Evolutionary conservation across 805 yeast species (phyloP).

Genomic region (Saccharomycopsis fodiens): DNA sequence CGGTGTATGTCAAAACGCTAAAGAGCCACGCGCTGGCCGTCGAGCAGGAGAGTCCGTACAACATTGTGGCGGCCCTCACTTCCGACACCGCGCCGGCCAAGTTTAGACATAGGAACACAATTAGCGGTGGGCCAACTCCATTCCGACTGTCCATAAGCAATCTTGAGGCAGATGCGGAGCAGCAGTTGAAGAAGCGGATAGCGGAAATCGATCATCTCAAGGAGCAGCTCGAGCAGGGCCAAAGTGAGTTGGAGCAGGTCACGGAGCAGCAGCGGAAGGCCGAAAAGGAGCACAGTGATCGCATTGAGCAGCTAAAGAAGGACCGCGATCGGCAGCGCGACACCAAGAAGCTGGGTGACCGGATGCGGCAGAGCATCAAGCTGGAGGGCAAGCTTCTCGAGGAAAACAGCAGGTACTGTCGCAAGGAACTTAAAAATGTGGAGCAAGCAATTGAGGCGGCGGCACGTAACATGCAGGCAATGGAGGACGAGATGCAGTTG

Average conservation of each 20-base stretch:
- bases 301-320: constrained; percentile 1
- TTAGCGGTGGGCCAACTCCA: constrained; percentile 1
- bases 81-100: not conserved
- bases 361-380: constrained; percentile 14
- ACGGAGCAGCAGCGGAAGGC: constrained; percentile 12
- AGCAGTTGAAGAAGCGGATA: not conserved
- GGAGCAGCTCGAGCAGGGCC: constrained; percentile 13
- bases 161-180: not conserved
- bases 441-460: constrained; percentile 1
- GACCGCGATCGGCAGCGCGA: constrained; percentile 15
- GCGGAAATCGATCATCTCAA: constrained; percentile 14
- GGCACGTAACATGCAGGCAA: constrained; percentile 1
- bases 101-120: constrained; percentile 9
- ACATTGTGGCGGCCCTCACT: constrained; percentile 14
- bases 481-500: constrained; percentile 6
- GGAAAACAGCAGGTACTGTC: constrained; percentile 10
- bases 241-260: constrained; percentile 12
- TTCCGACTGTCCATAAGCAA: constrained; percentile 2
- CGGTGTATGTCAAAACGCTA: constrained; percentile 18
- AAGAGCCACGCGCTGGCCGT: constrained; percentile 2
- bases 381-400: constrained; percentile 15
- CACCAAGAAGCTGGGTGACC: constrained; percentile 13
- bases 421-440: constrained; percentile 10
- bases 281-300: constrained; percentile 12
- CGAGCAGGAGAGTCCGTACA: constrained; percentile 16